Conservation (phyloP, 139 green algal genomes). For the Medakamo hakoo region DNA sequence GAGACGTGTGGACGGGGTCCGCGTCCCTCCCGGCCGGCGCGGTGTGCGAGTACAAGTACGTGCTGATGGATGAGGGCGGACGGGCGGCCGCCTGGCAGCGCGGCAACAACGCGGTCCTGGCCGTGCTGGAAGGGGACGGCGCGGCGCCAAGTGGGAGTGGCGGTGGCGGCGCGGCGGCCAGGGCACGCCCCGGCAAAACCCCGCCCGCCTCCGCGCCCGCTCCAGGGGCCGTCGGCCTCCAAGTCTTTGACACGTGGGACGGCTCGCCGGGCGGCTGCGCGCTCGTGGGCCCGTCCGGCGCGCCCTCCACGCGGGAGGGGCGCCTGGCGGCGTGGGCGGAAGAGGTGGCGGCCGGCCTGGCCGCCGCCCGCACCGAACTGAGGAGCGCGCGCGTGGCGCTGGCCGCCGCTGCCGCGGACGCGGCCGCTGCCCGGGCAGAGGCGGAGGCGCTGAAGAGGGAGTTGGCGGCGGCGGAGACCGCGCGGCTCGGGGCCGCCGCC, state of each 20-base stretch:
- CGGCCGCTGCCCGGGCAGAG: neutral
- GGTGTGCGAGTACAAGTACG: conserved; percentile 40
- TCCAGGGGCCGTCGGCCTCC: neutral
- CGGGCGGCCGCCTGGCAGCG: conserved; percentile 28
- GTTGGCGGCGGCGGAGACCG: conserved; percentile 15
- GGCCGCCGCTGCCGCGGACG: conserved; percentile 8
- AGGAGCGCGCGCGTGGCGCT: conserved; percentile 25
- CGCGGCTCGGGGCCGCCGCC: conserved; percentile 2
- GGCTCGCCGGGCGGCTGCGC: conserved; percentile 24
- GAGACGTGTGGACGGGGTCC: conserved; percentile 21
- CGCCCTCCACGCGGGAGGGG: conserved; percentile 19
- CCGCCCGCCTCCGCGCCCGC: neutral
- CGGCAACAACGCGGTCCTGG: conserved; percentile 41
- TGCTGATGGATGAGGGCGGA: conserved; percentile 20
- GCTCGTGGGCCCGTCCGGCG: conserved; percentile 12
- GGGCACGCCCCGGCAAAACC: neutral
- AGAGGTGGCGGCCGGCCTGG: conserved; percentile 21
- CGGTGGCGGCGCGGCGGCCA: conserved; percentile 19
- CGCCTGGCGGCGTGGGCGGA: conserved; percentile 26
- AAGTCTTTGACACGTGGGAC: conserved; percentile 1
- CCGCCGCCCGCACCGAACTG: conserved; percentile 25
- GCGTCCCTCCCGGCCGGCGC: conserved; percentile 17
- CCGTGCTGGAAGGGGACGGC: no score
- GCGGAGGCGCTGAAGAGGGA: conserved; percentile 5
- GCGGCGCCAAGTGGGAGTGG: conserved; percentile 8